phyloP scores from a whole-genome alignment of 306 rosid species.

The Erythrophleum fordii region DNA sequence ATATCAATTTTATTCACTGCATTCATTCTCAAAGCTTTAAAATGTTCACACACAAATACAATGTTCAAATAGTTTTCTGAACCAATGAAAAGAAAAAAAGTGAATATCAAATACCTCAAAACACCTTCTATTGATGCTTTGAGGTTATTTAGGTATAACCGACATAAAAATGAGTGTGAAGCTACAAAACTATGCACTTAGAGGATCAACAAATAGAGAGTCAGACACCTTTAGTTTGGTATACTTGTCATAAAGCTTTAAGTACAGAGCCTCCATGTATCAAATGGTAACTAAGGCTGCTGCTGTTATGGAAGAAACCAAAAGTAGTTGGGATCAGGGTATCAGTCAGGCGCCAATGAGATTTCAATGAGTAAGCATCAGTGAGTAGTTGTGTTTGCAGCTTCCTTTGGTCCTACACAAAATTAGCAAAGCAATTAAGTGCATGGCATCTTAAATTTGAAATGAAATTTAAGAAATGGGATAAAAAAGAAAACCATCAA shows the following conservation, averaged over 20 bases:
- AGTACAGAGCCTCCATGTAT: conserved; percentile 71
- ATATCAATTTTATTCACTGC: neutral
- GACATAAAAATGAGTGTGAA: neutral
- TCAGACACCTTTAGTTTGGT: conserved; percentile 66
- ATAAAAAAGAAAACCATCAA: neutral
- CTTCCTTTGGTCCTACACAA: conserved; percentile 15
- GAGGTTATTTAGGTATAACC: neutral
- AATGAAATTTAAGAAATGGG: neutral
- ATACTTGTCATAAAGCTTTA: conserved; percentile 85
- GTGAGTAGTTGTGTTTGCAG: neutral
- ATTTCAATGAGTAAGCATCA: neutral
- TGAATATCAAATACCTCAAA: neutral
- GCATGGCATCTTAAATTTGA: neutral
- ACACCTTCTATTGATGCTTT: neutral
- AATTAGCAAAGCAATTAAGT: neutral
- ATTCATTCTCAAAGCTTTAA: neutral
- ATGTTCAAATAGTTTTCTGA: conserved; percentile 1
- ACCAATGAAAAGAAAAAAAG: neutral
- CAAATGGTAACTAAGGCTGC: neutral
- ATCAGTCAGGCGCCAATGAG: neutral
- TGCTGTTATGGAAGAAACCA: neutral
- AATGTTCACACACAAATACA: neutral
- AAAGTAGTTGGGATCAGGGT: neutral
- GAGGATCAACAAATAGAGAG: neutral
- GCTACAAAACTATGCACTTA: neutral